phyloP scores from a whole-genome alignment of 495 filamentous ascomycete genomes.

The Cenococcum geophilum region DNA sequence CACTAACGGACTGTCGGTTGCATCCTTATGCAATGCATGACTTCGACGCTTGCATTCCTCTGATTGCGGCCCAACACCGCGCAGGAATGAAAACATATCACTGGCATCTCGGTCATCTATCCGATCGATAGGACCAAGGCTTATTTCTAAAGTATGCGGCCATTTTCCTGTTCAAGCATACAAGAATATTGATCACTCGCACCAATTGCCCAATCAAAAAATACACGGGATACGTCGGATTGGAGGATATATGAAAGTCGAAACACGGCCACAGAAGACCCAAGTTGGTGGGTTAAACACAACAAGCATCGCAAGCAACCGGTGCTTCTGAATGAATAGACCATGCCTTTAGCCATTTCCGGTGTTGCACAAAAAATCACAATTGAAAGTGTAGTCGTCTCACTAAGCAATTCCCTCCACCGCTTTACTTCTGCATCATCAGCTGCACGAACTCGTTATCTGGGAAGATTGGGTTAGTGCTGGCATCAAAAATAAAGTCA shows the following conservation, averaged over 20 bases:
- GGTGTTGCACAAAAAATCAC: neutral
- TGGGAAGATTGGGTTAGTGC: conserved; percentile 44
- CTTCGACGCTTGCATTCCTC: too few species aligned
- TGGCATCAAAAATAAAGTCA: conserved; percentile 18
- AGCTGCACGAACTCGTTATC: conserved; percentile 99
- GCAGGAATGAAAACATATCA: too few species aligned
- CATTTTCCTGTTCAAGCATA: too few species aligned
- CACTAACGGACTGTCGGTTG: too few species aligned
- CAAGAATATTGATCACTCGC: neutral
- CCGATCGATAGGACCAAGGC: too few species aligned
- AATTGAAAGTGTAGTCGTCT: conserved; percentile 7
- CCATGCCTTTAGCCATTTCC: conserved; percentile 20
- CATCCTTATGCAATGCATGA: too few species aligned
- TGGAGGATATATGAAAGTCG: conserved; percentile 29
- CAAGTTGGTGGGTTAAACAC: conserved; percentile 6
- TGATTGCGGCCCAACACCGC: too few species aligned
- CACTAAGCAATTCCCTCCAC: conserved; percentile 8
- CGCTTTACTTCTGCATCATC: conserved; percentile 97
- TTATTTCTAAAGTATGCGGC: too few species aligned
- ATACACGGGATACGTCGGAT: conserved; percentile 19
- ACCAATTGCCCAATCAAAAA: neutral
- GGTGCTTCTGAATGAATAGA: conserved; percentile 18
- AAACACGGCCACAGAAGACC: conserved; percentile 12
- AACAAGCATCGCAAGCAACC: conserved; percentile 13
- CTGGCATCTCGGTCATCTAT: too few species aligned